phyloP scores from a whole-genome alignment of 1,284 basidiomycete genomes.

The Ceratobasidium sp. region DNA sequence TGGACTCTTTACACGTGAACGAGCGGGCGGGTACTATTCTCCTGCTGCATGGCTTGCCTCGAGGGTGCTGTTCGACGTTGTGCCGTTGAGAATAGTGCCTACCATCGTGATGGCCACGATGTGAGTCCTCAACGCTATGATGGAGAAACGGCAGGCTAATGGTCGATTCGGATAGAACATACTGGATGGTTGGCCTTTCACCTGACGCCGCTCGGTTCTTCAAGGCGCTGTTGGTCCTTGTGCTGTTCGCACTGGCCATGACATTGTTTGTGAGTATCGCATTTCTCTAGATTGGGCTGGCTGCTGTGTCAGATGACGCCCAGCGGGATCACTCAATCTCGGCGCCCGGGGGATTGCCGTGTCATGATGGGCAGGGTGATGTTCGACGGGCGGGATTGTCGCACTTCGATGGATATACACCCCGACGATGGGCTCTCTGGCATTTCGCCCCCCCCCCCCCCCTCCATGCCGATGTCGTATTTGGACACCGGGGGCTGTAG shows the following conservation, averaged over 20 bases:
- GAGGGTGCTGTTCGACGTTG: slow-evolving; percentile 81
- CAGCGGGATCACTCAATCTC: too few relatives aligned
- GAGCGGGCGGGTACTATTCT: slow-evolving; percentile 81
- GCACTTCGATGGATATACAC: not conserved
- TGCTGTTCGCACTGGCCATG: slow-evolving; percentile 80
- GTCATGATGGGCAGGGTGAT: too few relatives aligned
- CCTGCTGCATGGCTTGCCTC: slow-evolving; percentile 88
- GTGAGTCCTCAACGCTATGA: slow-evolving; percentile 53
- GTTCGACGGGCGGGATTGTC: not conserved
- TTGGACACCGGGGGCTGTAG: too few relatives aligned
- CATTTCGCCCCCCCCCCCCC: too few relatives aligned
- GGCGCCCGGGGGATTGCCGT: too few relatives aligned
- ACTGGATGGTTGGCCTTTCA: slow-evolving; percentile 92
- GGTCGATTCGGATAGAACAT: slow-evolving; percentile 60
- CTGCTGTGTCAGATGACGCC: too few relatives aligned
- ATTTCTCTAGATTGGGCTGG: not conserved
- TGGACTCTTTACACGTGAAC: slow-evolving; percentile 84
- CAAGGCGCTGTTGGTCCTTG: slow-evolving; percentile 81
- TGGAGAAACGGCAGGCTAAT: slow-evolving; percentile 44
- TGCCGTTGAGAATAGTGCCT: slow-evolving; percentile 83
- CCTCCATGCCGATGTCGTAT: too few relatives aligned
- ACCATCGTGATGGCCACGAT: slow-evolving; percentile 83
- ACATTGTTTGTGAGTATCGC: slow-evolving; percentile 73
- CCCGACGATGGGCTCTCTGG: too few relatives aligned
- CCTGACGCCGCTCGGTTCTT: slow-evolving; percentile 73